Base-by-base conservation (phyloP, 805 yeast species). In the Saturnispora hagleri region DNA sequence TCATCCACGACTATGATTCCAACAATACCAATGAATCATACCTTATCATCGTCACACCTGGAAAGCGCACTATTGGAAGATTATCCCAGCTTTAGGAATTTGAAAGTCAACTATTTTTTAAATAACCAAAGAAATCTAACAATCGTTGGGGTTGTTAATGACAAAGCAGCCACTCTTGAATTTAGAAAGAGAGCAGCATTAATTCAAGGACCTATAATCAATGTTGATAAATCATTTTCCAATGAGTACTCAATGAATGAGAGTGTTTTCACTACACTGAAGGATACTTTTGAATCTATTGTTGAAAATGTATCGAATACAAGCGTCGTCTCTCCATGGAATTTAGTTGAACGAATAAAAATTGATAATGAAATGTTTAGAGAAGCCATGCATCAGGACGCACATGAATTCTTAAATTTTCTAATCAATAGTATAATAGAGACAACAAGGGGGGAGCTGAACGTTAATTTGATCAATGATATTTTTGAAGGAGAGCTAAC, bases 341-440 rank as follows among this genome's bases (percentile, higher is more conserved):
- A 79, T 58, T 76, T 93, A 47, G 79, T 93, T 43, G 84, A 81
- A 45, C 83, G 84, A 50, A 71, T 91, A 51, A 91, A 89, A 65
- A 77, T 77, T 52, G 90, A 87, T 57, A 93, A 91, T 64, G 86
- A 82, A 59, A 71, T 91, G 60, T 93, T 93, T 66, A 74, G 96
- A 55, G 84, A 89, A 52, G 82, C 86, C 43, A 90, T 89, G 96
- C 99, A 93, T 65, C 99, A 93, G 64, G 99, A 93, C 72, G 97
- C 98, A 5, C 99, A 93, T 68, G 99, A 93, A 69, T 93, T 93
- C 67, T 75, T 90, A 63, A 91, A 90, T 65, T 90, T 86, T 62
- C 65, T 90, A 58, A 72, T 93, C 50, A 93, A 93, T 66, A 20
- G 42, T 5, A 24, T 47, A 17, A 48, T 51, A 17, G 51, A 47